Conservation (phyloP, 768 basidiomycete genomes). For the Termitomyces heimii region DNA sequence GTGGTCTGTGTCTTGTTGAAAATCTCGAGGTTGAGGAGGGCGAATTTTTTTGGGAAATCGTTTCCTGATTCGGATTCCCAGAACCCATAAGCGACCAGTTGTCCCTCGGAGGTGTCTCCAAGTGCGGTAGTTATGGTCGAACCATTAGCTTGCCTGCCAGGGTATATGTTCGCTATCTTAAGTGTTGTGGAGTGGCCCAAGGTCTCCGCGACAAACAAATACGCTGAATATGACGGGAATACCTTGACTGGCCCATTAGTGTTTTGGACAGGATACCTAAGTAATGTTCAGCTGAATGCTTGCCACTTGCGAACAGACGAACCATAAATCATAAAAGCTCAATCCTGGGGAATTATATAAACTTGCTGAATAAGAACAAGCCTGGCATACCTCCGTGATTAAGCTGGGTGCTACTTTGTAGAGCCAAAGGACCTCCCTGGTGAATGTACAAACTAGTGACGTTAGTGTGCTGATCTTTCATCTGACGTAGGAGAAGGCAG, state of each 20-base stretch:
- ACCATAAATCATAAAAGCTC: slow-evolving; percentile 46
- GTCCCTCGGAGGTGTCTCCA: slow-evolving; percentile 41
- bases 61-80: slow-evolving; percentile 30
- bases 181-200: slow-evolving; percentile 37
- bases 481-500: not conserved
- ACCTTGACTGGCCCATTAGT: slow-evolving; percentile 42
- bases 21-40: slow-evolving; percentile 44
- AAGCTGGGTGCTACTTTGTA: slow-evolving; percentile 43
- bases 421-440: slow-evolving; percentile 46
- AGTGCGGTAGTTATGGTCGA: slow-evolving; percentile 46
- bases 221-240: slow-evolving; percentile 49
- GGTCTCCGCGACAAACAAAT: slow-evolving; percentile 44
- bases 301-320: slow-evolving; percentile 1
- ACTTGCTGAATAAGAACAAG: not conserved
- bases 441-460: slow-evolving; percentile 41
- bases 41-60: slow-evolving; percentile 38
- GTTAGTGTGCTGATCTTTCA: not conserved
- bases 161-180: slow-evolving; percentile 43
- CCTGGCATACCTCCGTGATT: slow-evolving; percentile 38
- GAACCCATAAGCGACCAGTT: slow-evolving; percentile 46
- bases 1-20: slow-evolving; percentile 40
- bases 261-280: slow-evolving; percentile 44
- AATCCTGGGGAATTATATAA: slow-evolving; percentile 18
- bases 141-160: slow-evolving; percentile 44
- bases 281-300: not conserved